Evolutionary conservation across 805 yeast genomes (phyloP).

Genomic region (Saccharomycopsis javanensis): DNA sequence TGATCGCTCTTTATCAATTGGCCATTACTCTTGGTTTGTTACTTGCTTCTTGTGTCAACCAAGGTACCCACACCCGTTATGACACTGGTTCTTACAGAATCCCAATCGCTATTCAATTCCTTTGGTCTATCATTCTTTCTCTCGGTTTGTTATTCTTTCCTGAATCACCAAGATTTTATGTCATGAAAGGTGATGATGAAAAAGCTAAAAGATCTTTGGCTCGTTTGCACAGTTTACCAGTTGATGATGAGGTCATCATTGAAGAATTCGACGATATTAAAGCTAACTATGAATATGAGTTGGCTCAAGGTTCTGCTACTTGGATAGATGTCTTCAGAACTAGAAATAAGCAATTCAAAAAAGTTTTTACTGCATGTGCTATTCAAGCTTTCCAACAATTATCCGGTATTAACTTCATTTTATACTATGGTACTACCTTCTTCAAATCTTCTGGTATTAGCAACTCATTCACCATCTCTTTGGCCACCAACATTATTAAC

Average conservation of each 20-base stretch:
- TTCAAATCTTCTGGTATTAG: constrained; percentile 42
- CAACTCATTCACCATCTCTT: constrained; percentile 37
- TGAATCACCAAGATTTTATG: constrained; percentile 64
- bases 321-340: constrained; percentile 30
- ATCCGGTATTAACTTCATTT: constrained; percentile 64
- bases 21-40: constrained; percentile 69
- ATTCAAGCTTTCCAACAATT: constrained; percentile 53
- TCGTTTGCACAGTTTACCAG: constrained; percentile 46
- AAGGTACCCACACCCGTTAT: constrained; percentile 42
- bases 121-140: constrained; percentile 47
- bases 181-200: constrained; percentile 39
- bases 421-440: constrained; percentile 60
- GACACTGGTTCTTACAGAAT: constrained; percentile 51
- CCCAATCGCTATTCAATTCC: constrained; percentile 55
- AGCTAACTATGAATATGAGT: constrained; percentile 39
- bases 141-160: constrained; percentile 48
- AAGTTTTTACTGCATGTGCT: constrained; percentile 35
- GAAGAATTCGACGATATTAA: constrained; percentile 40
- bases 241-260: constrained; percentile 34
- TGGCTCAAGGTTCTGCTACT: constrained; percentile 49
- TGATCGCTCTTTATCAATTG: constrained; percentile 65
- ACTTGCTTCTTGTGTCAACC: constrained; percentile 52
- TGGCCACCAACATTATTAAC: constrained; percentile 38
- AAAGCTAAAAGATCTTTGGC: constrained; percentile 48
- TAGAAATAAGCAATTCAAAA: constrained; percentile 33